Conservation (phyloP, 805 yeast species). For the Komagataella kurtzmanii region DNA sequence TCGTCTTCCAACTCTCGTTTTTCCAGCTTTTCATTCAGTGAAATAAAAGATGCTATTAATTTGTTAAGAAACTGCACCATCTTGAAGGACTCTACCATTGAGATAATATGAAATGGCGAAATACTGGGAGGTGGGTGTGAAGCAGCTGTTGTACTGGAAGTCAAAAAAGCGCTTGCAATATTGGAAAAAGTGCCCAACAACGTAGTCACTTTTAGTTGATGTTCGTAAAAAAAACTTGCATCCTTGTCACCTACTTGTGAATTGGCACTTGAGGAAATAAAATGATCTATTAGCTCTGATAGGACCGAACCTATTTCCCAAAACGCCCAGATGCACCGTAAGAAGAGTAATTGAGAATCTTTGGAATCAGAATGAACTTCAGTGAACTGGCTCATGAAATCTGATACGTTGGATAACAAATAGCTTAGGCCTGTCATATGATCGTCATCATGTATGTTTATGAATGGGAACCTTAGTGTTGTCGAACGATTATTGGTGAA, state of each 20-base stretch:
- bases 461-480: constrained; percentile 1
- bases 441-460: neutral
- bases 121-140: neutral
- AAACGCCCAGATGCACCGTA: neutral
- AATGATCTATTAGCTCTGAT: neutral
- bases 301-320: neutral
- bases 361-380: constrained; percentile 13
- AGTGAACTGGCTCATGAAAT: neutral
- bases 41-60: constrained; percentile 10
- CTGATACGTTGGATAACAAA: neutral
- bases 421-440: neutral
- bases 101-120: constrained; percentile 13
- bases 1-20: neutral
- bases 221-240: constrained; percentile 15
- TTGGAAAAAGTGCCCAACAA: constrained; percentile 13
- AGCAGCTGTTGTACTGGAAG: neutral
- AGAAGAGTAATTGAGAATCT: constrained; percentile 3
- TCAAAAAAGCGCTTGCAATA: constrained; percentile 7
- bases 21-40: constrained; percentile 7
- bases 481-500: neutral
- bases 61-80: constrained; percentile 7
- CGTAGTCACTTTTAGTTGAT: constrained; percentile 16
- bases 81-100: constrained; percentile 14
- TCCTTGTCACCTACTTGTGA: constrained; percentile 3
- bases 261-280: neutral